Evolutionary conservation across 106 monocot species (phyloP).

Genomic region (Phalaenopsis aphrodite): DNA sequence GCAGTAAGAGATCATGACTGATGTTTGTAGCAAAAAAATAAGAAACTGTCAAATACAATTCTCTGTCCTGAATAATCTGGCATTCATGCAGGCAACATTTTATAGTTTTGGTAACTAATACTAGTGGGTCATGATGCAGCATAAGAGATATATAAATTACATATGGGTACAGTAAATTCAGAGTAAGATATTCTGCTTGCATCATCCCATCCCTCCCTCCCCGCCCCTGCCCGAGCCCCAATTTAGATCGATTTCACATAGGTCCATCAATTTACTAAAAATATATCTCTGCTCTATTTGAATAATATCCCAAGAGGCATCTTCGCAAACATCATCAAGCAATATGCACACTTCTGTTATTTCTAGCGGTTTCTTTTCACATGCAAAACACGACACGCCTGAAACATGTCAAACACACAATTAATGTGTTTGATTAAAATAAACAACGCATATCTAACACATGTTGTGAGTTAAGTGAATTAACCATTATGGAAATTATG

Average conservation of each 20-base stretch:
- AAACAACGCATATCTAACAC: too few relatives aligned
- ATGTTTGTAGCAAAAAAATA: not conserved
- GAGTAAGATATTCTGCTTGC: not conserved
- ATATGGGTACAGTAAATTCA: not conserved
- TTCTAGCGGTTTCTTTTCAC: not conserved
- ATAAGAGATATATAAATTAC: not conserved
- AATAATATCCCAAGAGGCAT: not conserved
- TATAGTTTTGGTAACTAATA: not conserved
- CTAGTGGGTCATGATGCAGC: not conserved
- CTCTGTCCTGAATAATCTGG: not conserved
- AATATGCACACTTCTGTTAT: not conserved
- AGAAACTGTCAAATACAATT: not conserved
- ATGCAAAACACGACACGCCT: too few relatives aligned
- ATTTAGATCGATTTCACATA: not conserved
- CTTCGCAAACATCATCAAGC: not conserved
- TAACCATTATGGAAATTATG: too few relatives aligned
- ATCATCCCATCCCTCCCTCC: not conserved
- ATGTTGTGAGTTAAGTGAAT: too few relatives aligned
- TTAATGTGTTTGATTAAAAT: too few relatives aligned
- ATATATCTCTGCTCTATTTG: not conserved
- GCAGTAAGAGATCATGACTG: not conserved
- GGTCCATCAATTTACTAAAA: not conserved
- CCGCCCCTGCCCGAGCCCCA: not conserved
- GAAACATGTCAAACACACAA: too few relatives aligned
- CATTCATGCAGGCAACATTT: not conserved